phyloP scores from a whole-genome alignment of 2,329 filamentous ascomycete genomes.

The Penicillium concentricum region DNA sequence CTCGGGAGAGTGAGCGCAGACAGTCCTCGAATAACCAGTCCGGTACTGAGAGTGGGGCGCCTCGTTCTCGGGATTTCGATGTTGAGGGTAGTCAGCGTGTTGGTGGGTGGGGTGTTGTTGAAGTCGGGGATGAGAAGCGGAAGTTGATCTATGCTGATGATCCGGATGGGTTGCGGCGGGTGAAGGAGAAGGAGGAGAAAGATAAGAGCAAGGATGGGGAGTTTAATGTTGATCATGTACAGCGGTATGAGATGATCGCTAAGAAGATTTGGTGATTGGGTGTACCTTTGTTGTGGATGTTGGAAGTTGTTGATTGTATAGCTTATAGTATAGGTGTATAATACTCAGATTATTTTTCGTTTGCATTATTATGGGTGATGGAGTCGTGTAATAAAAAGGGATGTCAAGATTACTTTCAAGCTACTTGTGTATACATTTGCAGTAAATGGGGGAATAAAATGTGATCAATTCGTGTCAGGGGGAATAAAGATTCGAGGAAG shows the following conservation, averaged over 20 bases:
- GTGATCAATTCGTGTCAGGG: neutral
- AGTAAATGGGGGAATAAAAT: neutral
- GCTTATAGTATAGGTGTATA: neutral
- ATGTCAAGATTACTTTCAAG: neutral
- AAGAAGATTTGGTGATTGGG: slow-evolving; percentile 84
- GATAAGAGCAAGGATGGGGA: slow-evolving; percentile 56
- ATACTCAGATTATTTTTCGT: neutral
- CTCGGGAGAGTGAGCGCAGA: slow-evolving; percentile 51
- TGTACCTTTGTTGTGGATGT: neutral
- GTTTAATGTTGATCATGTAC: slow-evolving; percentile 64
- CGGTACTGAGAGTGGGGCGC: slow-evolving; percentile 14
- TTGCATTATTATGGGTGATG: neutral
- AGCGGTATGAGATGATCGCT: slow-evolving; percentile 89
- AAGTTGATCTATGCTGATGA: slow-evolving; percentile 87
- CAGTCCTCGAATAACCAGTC: neutral
- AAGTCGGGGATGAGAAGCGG: slow-evolving; percentile 83
- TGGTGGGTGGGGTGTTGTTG: slow-evolving; percentile 80
- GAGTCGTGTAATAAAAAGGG: neutral
- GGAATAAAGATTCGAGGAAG: neutral
- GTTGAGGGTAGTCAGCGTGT: slow-evolving; percentile 72
- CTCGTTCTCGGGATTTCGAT: slow-evolving; percentile 47
- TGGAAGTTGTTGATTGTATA: neutral
- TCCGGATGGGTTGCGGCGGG: slow-evolving; percentile 64
- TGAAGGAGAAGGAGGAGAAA: slow-evolving; percentile 62
- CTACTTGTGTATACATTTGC: neutral